phyloP scores from a whole-genome alignment of 2,329 filamentous ascomycete species.

The Lecanicillium sp. region DNA sequence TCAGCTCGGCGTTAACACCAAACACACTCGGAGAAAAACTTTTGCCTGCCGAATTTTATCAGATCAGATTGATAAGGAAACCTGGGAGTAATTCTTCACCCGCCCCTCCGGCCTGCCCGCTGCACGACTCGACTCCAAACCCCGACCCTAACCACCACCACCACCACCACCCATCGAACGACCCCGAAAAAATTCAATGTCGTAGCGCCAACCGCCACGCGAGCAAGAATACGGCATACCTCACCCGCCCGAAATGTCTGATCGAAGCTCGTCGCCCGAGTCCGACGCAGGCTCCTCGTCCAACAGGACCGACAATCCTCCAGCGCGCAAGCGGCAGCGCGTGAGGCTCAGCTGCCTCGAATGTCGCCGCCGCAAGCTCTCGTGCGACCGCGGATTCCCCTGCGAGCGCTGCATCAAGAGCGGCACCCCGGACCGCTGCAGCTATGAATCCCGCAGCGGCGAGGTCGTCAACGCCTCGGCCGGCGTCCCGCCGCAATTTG shows the following conservation, averaged over 20 bases:
- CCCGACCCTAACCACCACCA: background rate
- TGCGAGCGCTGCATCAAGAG: slow-evolving; percentile 57
- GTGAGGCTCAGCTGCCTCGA: slow-evolving; percentile 53
- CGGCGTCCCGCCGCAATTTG: slow-evolving; percentile 34
- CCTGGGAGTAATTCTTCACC: slow-evolving; percentile 15
- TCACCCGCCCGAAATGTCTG: slow-evolving; percentile 16
- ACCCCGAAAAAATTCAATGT: slow-evolving; percentile 13
- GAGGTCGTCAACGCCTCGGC: slow-evolving; percentile 41
- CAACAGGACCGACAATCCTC: slow-evolving; percentile 24
- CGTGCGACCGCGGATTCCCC: slow-evolving; percentile 53
- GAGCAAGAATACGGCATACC: slow-evolving; percentile 1
- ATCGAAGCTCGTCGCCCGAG: slow-evolving; percentile 31
- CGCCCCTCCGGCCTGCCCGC: slow-evolving; percentile 13
- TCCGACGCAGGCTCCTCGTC: slow-evolving; percentile 22
- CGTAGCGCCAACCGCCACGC: slow-evolving; percentile 26
- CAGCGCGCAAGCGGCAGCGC: slow-evolving; percentile 49
- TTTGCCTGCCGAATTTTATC: slow-evolving; percentile 22
- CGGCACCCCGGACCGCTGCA: slow-evolving; percentile 51
- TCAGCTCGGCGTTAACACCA: slow-evolving; percentile 8
- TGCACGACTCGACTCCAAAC: background rate
- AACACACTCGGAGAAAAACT: slow-evolving; percentile 15
- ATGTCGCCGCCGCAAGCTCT: slow-evolving; percentile 53
- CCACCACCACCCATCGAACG: background rate
- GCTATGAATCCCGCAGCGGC: slow-evolving; percentile 49
- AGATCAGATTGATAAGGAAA: slow-evolving; percentile 35